Conservation (phyloP, 1,284 basidiomycete genomes). For the Macrocybe sp. region DNA sequence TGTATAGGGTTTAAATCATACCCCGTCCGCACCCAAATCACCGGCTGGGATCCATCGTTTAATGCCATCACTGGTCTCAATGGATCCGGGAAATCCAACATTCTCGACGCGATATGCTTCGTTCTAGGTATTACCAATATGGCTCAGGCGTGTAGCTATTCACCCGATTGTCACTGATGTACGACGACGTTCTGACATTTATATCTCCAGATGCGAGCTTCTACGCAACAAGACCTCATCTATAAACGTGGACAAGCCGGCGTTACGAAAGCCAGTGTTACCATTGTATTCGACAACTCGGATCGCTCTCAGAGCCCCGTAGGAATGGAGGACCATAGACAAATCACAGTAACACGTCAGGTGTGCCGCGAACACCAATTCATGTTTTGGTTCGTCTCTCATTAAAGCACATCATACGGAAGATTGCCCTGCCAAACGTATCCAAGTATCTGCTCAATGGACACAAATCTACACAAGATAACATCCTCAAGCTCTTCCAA, state of each 20-base stretch:
- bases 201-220: slow-evolving; percentile 79
- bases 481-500: slow-evolving; percentile 92
- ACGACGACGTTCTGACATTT: slow-evolving; percentile 9
- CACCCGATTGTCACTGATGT: not conserved
- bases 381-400: slow-evolving; percentile 12
- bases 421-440: slow-evolving; percentile 91
- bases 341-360: slow-evolving; percentile 97
- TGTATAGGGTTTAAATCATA: slow-evolving; percentile 90
- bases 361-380: slow-evolving; percentile 38
- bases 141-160: slow-evolving; percentile 54
- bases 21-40: slow-evolving; percentile 91
- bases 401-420: not conserved
- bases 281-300: slow-evolving; percentile 99
- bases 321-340: slow-evolving; percentile 78
- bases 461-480: slow-evolving; percentile 88
- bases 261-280: slow-evolving; percentile 95
- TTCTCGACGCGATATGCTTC: slow-evolving; percentile 96
- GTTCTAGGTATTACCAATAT: slow-evolving; percentile 96
- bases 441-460: slow-evolving; percentile 98
- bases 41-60: slow-evolving; percentile 94
- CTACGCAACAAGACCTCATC: slow-evolving; percentile 96
- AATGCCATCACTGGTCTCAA: slow-evolving; percentile 98
- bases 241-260: slow-evolving; percentile 98
- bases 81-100: slow-evolving; percentile 95
- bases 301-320: slow-evolving; percentile 84